phyloP scores from a whole-genome alignment of 169 alveolate species.

The Blepharisma undulans region DNA sequence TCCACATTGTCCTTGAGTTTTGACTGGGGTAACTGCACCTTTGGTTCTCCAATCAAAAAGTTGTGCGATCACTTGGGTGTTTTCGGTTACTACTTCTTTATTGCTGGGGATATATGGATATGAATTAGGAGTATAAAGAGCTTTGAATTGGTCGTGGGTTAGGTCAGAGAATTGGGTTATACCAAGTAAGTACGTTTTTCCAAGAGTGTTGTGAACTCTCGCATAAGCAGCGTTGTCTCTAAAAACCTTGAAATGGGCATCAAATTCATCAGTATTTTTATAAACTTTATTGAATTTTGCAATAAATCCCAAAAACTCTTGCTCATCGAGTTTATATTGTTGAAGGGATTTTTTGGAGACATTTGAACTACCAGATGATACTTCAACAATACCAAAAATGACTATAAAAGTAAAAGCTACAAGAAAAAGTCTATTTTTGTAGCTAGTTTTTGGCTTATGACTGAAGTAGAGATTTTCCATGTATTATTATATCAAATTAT shows the following conservation, averaged over 20 bases:
- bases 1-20: constrained; percentile 61
- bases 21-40: constrained; percentile 62
- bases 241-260: neutral
- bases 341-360: neutral
- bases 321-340: neutral
- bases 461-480: neutral
- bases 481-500: neutral
- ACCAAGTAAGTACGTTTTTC: neutral
- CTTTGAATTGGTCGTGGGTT: neutral
- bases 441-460: neutral
- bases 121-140: neutral
- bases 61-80: neutral
- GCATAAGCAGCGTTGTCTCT: neutral
- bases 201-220: neutral
- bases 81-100: neutral
- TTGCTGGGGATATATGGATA: neutral
- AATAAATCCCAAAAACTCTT: constrained; percentile 18
- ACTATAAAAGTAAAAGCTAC: neutral
- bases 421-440: neutral
- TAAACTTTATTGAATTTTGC: neutral
- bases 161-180: constrained; percentile 11
- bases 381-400: neutral
- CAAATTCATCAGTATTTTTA: neutral
- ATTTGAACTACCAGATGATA: neutral
- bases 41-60: constrained; percentile 57